Conservation (phyloP, 768 basidiomycete species). For the Rossbeevera mucosa region DNA sequence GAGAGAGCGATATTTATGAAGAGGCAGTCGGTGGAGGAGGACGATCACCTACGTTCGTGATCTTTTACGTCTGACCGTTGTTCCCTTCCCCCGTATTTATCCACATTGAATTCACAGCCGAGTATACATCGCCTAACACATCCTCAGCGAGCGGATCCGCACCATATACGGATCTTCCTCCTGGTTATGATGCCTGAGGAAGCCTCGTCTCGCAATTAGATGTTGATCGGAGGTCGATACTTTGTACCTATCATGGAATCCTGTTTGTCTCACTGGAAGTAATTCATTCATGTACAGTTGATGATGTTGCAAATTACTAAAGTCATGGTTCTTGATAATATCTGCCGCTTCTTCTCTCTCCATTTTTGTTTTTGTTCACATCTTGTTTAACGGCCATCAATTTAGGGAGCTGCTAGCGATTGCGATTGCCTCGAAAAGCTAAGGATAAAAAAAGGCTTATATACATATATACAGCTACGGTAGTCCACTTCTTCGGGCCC, state of each 20-base stretch:
- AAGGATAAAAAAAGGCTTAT: neutral
- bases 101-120: slow-evolving; percentile 16
- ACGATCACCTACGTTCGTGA: slow-evolving; percentile 30
- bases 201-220: neutral
- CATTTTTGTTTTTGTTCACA: neutral
- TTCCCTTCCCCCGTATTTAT: neutral
- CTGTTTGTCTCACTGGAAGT: neutral
- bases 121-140: slow-evolving; percentile 25
- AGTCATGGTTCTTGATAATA: neutral
- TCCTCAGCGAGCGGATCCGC: slow-evolving; percentile 15
- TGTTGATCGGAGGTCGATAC: neutral
- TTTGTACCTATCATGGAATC: neutral
- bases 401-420: too few relatives aligned
- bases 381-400: neutral
- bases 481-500: neutral
- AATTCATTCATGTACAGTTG: neutral
- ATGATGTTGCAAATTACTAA: neutral
- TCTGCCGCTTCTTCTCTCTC: neutral
- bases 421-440: too few relatives aligned
- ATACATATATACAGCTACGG: too few relatives aligned
- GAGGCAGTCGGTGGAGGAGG: slow-evolving; percentile 42
- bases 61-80: neutral
- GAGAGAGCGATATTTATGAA: slow-evolving; percentile 75
- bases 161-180: slow-evolving; percentile 26
- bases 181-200: slow-evolving; percentile 26